Evolutionary conservation across 192 early-diverging fungal species (phyloP).

Genomic region (Rhizoclosmatium globosum): DNA sequence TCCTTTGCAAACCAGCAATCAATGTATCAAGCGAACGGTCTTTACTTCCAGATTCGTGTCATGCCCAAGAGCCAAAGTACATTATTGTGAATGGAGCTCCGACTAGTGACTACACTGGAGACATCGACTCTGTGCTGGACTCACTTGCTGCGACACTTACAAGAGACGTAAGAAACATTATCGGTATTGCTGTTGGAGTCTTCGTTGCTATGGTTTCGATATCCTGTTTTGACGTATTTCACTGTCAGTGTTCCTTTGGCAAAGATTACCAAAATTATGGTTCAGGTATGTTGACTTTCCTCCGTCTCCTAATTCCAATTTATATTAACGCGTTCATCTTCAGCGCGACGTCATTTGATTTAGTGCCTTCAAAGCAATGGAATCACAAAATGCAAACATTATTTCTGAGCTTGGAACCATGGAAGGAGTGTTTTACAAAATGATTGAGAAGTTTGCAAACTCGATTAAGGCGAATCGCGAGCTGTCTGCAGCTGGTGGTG

Average conservation of each 20-base stretch:
- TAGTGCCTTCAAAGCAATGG: conserved; percentile 15
- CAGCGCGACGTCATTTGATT: neutral
- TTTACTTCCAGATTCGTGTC: conserved; percentile 5
- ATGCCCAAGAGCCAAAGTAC: neutral
- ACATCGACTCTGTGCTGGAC: conserved; percentile 15
- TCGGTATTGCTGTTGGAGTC: neutral
- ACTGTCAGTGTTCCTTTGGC: neutral
- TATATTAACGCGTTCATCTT: neutral
- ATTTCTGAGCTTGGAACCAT: conserved; percentile 18
- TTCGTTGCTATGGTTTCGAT: neutral
- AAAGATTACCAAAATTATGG: conserved; percentile 11
- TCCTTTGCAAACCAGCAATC: neutral
- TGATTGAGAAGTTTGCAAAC: conserved; percentile 21
- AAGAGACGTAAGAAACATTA: neutral
- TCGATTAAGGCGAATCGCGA: conserved; percentile 17
- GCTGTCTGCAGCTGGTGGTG: neutral
- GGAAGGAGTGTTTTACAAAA: conserved; percentile 22
- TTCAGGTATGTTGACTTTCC: neutral
- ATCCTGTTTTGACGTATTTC: neutral
- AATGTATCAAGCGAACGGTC: neutral
- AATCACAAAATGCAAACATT: neutral
- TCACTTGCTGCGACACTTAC: neutral
- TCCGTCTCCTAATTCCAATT: neutral
- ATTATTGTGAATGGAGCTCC: conserved; percentile 32
- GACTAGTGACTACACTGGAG: conserved; percentile 15